Conservation (phyloP, 129 eudicot genomes). For the carrot (Daucus carota) region DH1_v3.0 NC_030381.2:3485001-3485500, state of each 20-base stretch:
- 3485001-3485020: no score
- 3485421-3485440: neutral
- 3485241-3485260: conserved; percentile 18
- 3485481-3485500: neutral
- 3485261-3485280: neutral
- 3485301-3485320: neutral
- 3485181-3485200: no score
- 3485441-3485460: conserved; percentile 1
- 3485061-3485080: no score
- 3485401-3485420: conserved; percentile 16
- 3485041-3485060: no score
- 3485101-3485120: no score
- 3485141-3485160: no score
- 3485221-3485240: no score
- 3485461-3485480: conserved; percentile 3
- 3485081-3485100: no score
- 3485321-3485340: neutral
- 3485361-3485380: conserved; percentile 2
- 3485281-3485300: neutral
- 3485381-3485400: neutral
- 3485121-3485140: no score
- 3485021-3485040: no score
- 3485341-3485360: conserved; percentile 49
- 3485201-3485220: no score
- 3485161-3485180: no score